Conservation (phyloP, 2,329 filamentous ascomycete species). For the Ustulina deusta region DNA sequence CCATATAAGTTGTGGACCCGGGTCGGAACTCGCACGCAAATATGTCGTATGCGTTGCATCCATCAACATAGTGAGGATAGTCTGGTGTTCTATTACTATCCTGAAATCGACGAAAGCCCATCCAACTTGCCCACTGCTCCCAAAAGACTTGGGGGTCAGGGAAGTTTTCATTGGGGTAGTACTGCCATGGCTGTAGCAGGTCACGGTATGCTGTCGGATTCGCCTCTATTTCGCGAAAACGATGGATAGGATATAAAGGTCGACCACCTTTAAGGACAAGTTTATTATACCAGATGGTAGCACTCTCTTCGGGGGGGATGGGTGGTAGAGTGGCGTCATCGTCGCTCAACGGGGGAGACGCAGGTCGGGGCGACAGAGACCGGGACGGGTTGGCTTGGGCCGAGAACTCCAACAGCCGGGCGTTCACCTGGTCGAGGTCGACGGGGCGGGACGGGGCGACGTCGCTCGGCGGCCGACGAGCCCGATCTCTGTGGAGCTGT, state of each 20-base stretch:
- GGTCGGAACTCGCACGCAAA: background rate
- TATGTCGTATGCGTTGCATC: background rate
- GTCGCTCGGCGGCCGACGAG: background rate
- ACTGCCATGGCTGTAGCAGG: constrained; percentile 18
- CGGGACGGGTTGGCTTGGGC: background rate
- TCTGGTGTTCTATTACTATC: background rate
- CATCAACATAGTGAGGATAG: background rate
- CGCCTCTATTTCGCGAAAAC: constrained; percentile 6
- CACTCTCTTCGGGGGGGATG: background rate
- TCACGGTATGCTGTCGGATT: constrained; percentile 18
- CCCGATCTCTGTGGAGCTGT: constrained; percentile 15
- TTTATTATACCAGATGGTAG: background rate
- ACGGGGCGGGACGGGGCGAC: background rate
- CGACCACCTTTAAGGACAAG: constrained; percentile 18
- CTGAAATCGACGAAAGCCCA: constrained; percentile 3
- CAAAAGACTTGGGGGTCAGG: constrained; percentile 7
- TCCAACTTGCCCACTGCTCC: background rate
- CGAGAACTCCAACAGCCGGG: constrained; percentile 21
- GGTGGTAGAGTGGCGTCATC: background rate
- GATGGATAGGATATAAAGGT: constrained; percentile 25
- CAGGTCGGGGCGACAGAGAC: background rate
- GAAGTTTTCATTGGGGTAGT: background rate
- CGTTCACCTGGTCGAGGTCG: constrained; percentile 20
- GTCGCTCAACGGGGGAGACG: no score
- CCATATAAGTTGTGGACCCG: background rate